Evolutionary conservation across 306 rosid species (phyloP).

Genomic region (Cyclanthera cordifolia): DNA sequence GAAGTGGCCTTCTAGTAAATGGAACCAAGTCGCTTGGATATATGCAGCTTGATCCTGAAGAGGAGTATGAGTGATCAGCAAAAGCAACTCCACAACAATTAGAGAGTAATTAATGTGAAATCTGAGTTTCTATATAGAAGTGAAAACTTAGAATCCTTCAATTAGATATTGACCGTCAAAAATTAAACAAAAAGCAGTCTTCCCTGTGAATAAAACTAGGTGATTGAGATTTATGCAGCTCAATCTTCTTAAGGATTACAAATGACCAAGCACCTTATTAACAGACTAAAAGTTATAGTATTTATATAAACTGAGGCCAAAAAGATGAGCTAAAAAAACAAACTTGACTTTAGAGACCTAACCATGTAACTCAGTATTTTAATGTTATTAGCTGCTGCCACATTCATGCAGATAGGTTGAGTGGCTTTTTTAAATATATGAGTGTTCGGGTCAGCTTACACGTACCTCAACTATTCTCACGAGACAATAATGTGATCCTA

Average conservation of each 20-base stretch:
- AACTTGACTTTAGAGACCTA: neutral
- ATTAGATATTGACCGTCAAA: neutral
- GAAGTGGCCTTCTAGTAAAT: slow-evolving; percentile 86
- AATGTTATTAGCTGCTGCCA: neutral
- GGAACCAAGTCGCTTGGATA: slow-evolving; percentile 78
- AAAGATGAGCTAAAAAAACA: neutral
- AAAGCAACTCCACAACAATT: neutral
- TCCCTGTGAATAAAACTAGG: neutral
- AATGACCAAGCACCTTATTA: neutral
- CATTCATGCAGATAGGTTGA: neutral
- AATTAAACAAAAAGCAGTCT: neutral
- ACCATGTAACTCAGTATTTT: neutral
- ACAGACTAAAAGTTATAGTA: neutral
- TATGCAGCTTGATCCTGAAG: slow-evolving; percentile 71
- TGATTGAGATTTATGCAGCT: neutral
- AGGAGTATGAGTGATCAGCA: slow-evolving; percentile 4
- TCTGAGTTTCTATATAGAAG: slow-evolving; percentile 4
- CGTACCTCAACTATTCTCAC: too few relatives aligned
- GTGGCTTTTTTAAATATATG: too few relatives aligned
- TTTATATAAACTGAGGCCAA: neutral
- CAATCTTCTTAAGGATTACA: neutral
- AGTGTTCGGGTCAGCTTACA: too few relatives aligned
- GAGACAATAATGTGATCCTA: too few relatives aligned
- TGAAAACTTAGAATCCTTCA: neutral
- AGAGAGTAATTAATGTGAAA: neutral